A percentile compares a stretch with the other conserved stretches of the same genome.
Evolutionary conservation across 129 eudicot species (phyloP).

Genomic region (Tagetes erecta): DNA sequence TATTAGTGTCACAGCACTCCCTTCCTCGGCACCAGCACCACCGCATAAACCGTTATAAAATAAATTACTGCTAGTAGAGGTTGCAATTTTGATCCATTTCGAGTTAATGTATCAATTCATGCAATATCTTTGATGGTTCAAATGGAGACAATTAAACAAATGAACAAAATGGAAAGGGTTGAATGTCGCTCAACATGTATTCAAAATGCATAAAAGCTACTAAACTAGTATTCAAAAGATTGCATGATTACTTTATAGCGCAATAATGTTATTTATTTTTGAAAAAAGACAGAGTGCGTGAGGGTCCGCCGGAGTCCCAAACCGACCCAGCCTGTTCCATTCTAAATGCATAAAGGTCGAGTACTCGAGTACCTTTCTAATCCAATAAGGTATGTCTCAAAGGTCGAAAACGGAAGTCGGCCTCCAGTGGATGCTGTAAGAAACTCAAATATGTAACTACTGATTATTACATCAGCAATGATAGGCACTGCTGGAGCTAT

Average conservation of each 20-base stretch:
- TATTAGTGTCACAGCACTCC: neutral
- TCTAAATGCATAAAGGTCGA: constrained; percentile 5
- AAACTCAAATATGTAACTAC: constrained; percentile 73
- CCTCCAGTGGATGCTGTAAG: constrained; percentile 71
- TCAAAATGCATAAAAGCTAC: neutral
- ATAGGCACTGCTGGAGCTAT: constrained; percentile 91
- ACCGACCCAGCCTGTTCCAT: neutral
- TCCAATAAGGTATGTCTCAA: constrained; percentile 76
- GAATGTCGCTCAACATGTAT: neutral
- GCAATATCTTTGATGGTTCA: constrained; percentile 1
- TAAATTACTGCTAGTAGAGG: constrained; percentile 1
- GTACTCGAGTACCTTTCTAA: constrained; percentile 64
- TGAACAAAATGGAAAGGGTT: constrained; percentile 1
- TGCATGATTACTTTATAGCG: neutral
- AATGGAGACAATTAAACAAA: neutral
- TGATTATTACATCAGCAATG: constrained; percentile 73
- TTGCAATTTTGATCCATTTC: neutral
- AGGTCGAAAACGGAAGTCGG: constrained; percentile 69
- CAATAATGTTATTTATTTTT: neutral
- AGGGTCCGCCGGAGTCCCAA: neutral
- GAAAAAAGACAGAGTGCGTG: neutral
- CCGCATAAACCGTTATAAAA: neutral
- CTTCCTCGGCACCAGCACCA: neutral
- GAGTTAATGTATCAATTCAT: neutral
- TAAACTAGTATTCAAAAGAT: neutral